Evolutionary conservation across 306 rosid genomes (phyloP).

Genomic region (Arachis stenosperma): DNA sequence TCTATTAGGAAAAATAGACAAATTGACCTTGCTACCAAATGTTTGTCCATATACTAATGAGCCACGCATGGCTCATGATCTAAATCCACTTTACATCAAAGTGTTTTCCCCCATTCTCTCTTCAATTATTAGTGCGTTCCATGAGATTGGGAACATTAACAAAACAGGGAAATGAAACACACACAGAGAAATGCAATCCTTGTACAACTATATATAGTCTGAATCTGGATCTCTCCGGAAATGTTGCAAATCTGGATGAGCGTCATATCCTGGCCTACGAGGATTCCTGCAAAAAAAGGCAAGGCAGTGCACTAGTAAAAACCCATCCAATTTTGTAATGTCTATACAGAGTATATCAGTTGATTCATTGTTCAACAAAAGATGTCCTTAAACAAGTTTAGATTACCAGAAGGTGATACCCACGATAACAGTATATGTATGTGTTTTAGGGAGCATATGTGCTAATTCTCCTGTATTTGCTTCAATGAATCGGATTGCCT

Average conservation of each 20-base stretch:
- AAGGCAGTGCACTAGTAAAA: background rate
- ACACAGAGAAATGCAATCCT: background rate
- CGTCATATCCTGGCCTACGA: slow-evolving; percentile 52
- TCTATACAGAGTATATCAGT: no score
- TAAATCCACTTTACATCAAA: slow-evolving; percentile 6
- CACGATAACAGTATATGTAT: no score
- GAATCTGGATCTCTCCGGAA: slow-evolving; percentile 60
- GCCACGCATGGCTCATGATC: background rate
- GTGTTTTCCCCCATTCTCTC: no score
- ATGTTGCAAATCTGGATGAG: slow-evolving; percentile 69
- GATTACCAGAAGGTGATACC: no score
- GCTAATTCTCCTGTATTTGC: no score
- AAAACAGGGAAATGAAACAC: background rate
- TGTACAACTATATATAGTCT: slow-evolving; percentile 59
- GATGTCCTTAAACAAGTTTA: no score
- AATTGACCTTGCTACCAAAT: no score
- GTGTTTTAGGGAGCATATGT: no score
- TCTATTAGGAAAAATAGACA: no score
- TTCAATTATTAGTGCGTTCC: background rate
- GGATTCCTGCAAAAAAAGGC: slow-evolving; percentile 54
- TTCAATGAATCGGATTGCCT: no score
- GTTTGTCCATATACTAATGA: no score
- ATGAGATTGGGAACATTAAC: slow-evolving; percentile 1
- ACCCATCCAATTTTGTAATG: background rate
- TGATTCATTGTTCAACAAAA: no score